Base-by-base conservation (phyloP, 345 rosid species). In the Psidium guajava region DNA sequence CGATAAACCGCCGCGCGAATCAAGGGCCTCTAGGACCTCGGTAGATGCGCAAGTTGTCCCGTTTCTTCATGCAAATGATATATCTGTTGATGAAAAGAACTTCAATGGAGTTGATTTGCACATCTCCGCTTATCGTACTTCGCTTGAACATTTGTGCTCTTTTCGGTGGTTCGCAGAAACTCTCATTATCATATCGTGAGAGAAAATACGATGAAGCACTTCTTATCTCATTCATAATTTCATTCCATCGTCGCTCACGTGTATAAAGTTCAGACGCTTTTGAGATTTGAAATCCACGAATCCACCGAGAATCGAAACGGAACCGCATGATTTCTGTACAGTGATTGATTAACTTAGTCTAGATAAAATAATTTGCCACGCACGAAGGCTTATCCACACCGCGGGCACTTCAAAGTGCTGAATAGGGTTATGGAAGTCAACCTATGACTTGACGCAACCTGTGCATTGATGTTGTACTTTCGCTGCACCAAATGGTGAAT, bases 401-500 rank as follows among this genome's bases (percentile, higher is more conserved):
- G 47, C 13, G 74, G 77, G 44, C 77, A 69, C 77, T 69, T 69
- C 77, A 6, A 69, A 69, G 77, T 69, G 77, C 47, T 69, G 77
- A 69, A 69, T 32, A 8, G 47, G 82, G 54, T 7, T 36, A 24
- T 32, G 47, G 44, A 53, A 83, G 64, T 82, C 56, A 36, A 82
- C 56, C 36, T 50, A 52, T 52, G 58, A 82, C n/a, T 82, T 47
- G 83, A 82, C 54, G 56, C 52, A 52, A 50, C 42, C 42, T 82
- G 32, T 73, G 73, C 14, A n/a, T 8, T 58, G 54, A 52, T 73
- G 83, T 85, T 85, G 89, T 85, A 88, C 89, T 86, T 88, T 82
- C 8, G 82, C 87, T 84, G 86, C 69, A 85, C 85, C 86, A 85
- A 80, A 84, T 84, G 84, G 82, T 50, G 84, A 58, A 20, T 54